Evolutionary conservation across 139 green algal genomes (phyloP), one percentile per base, ranked within the genome.

Genomic region (Picochlorum costavermella): DNA sequence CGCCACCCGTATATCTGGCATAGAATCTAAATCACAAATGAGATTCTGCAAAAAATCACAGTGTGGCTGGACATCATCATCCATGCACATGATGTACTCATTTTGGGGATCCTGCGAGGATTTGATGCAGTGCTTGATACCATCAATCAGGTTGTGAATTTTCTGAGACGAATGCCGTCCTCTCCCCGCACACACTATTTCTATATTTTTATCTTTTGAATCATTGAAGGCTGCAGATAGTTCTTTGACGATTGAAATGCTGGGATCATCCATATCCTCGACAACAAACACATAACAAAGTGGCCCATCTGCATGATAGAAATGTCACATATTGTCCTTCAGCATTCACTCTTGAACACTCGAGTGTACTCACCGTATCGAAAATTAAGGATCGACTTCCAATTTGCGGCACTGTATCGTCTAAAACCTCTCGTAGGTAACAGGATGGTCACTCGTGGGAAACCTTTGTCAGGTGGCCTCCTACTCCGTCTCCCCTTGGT

Each of bases 11-110:
- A 78, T 49, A 3, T 23, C 25, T 1, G 66, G 55, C 16, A 92
- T 64, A 3, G 14, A n/a, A 50, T 94, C 75, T 75, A 96, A 58
- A 12, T 76, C 61, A 3, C 28, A 33, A 13, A 95, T 82, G 29
- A 96, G 62, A 37, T 72, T 48, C 10, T 28, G 17, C 28, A 96
- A 50, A 31, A 68, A 81, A 6, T 61, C 62, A 2, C 83, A 79
- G 64, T 95, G 85, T 33, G 90, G 69, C 63, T 70, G 58, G n/a
- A 97, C 82, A 62, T 97, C 91, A 70, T 97, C 91, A 59, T 97
- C 91, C 58, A 97, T 66, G 46, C 91, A 93, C 23, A 95, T 76
- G 12, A 95, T 63, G 36, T 92, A 97, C 28, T 28, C 28, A 29
- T 59, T 59, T 30, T 25, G 23, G 9, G 33, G 8, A 40, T 40